Conservation (phyloP, 257 asterid species). For the Leonotis leonurus region DNA sequence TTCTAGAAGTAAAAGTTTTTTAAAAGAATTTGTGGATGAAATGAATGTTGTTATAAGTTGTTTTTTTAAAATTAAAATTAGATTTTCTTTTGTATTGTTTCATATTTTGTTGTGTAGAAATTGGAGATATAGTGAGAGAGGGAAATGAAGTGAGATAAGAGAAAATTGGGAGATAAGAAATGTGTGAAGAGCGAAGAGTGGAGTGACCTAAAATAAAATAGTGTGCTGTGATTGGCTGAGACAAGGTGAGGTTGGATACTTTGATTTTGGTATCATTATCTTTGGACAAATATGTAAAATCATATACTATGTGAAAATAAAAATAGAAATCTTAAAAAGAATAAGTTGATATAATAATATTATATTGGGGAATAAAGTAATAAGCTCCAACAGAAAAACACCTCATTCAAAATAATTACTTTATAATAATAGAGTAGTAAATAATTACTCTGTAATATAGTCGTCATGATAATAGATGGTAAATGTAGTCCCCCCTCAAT, state of each 20-base stretch:
- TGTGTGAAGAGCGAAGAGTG: no score
- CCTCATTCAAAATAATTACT: no score
- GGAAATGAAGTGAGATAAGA: slow-evolving; percentile 1
- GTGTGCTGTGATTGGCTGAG: slow-evolving; percentile 49
- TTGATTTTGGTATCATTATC: slow-evolving; percentile 5
- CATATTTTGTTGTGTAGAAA: not conserved
- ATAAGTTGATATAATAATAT: no score
- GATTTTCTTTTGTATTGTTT: not conserved
- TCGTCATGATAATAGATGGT: no score
- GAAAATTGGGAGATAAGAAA: slow-evolving; percentile 52
- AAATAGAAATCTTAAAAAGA: no score
- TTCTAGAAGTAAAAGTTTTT: not conserved
- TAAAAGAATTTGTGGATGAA: no score
- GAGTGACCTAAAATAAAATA: slow-evolving; percentile 27
- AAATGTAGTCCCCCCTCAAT: no score
- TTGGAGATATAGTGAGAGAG: not conserved
- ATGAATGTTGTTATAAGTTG: not conserved
- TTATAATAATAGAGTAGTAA: no score
- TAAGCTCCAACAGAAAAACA: no score
- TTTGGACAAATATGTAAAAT: not conserved
- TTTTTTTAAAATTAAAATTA: not conserved
- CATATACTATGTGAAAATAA: not conserved
- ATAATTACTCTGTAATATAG: no score
- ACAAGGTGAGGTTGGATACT: slow-evolving; percentile 40
- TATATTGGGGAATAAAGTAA: no score